Conservation (phyloP, 1,139 yeast species). For the Zhuliangozyma parablackwelliae region DNA sequence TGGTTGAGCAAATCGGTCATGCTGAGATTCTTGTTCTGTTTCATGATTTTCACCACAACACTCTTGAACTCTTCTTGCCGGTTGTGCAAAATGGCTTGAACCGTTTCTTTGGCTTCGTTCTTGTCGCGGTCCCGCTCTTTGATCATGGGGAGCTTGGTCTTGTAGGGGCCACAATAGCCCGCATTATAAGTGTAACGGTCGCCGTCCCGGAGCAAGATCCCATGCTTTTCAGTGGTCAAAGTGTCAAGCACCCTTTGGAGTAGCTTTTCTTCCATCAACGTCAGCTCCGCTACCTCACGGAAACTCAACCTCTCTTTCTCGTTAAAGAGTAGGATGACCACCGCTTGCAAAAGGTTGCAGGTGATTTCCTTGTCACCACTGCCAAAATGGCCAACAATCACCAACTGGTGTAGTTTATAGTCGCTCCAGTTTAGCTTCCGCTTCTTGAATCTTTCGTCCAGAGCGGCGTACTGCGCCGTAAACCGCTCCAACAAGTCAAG, state of each 20-base stretch:
- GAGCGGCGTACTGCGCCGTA: constrained; percentile 12
- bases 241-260: constrained; percentile 26
- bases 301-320: constrained; percentile 15
- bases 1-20: constrained; percentile 24
- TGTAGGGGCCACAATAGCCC: constrained; percentile 26
- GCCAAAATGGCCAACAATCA: constrained; percentile 23
- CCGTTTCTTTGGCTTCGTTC: constrained; percentile 1
- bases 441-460: constrained; percentile 15
- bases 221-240: constrained; percentile 25
- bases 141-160: constrained; percentile 30
- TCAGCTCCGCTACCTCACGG: constrained; percentile 15
- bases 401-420: constrained; percentile 32
- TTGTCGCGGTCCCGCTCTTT: constrained; percentile 15
- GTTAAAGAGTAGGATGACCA: constrained; percentile 28
- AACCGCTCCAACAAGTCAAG: constrained; percentile 13
- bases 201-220: constrained; percentile 17
- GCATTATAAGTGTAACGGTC: constrained; percentile 19
- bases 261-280: constrained; percentile 25
- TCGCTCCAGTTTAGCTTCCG: constrained; percentile 27
- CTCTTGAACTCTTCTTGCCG: constrained; percentile 29
- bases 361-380: constrained; percentile 30
- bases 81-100: constrained; percentile 11
- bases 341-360: constrained; percentile 38
- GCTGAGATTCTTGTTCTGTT: constrained; percentile 17
- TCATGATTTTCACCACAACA: constrained; percentile 30